Evolutionary conservation across 2,329 filamentous ascomycete genomes (phyloP).

Genomic region (Penicillium hordei): DNA sequence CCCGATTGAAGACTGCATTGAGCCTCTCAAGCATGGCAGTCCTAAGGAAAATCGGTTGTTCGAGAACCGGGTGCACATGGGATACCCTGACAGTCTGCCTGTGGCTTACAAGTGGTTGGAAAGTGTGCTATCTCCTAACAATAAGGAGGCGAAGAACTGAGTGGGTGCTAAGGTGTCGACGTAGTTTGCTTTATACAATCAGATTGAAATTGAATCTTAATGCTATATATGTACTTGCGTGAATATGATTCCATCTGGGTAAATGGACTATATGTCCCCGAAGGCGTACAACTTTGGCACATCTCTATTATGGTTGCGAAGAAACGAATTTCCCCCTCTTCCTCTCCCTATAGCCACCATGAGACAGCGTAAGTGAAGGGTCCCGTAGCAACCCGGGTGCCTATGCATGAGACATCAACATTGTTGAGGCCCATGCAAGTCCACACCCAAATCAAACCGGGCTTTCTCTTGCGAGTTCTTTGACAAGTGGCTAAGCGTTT

Average conservation of each 20-base stretch:
- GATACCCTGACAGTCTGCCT: constrained; percentile 55
- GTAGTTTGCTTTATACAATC: not conserved
- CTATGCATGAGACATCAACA: not conserved
- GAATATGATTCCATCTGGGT: not conserved
- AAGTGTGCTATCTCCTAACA: constrained; percentile 23
- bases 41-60: constrained; percentile 67
- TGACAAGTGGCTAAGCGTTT: not conserved
- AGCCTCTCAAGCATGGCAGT: constrained; percentile 63
- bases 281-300: not conserved
- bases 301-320: not conserved
- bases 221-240: not conserved
- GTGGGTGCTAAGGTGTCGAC: not conserved
- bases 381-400: not conserved
- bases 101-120: constrained; percentile 43
- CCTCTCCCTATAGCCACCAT: not conserved
- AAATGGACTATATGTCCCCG: not conserved
- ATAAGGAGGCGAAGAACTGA: constrained; percentile 26
- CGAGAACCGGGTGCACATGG: constrained; percentile 63
- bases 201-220: not conserved
- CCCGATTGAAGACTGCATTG: constrained; percentile 66
- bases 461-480: not conserved
- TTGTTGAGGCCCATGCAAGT: not conserved
- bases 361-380: not conserved
- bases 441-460: not conserved
- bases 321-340: no score